A percentile compares a stretch with the other conserved stretches of the same genome.
Conservation (phyloP, 1,284 basidiomycete species). For the Boletus smithii region DNA sequence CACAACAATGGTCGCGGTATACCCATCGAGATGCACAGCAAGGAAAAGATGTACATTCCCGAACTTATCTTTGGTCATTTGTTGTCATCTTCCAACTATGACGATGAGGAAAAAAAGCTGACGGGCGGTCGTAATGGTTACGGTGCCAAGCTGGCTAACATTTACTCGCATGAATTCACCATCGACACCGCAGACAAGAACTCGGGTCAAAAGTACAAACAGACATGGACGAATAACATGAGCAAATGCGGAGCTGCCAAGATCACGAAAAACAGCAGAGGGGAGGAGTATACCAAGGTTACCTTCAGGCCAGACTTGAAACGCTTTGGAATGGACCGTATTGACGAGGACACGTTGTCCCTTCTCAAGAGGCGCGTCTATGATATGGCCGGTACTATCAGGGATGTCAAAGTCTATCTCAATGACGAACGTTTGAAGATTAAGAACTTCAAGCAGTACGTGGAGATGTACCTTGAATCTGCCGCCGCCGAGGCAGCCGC, state of each 20-base stretch:
- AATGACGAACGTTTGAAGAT: constrained; percentile 93
- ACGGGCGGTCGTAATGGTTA: constrained; percentile 99
- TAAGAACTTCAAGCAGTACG: constrained; percentile 97
- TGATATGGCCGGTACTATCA: constrained; percentile 95
- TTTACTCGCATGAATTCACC: constrained; percentile 97
- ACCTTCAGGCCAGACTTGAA: constrained; percentile 92
- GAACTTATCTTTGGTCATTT: constrained; percentile 98
- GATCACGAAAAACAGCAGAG: constrained; percentile 86
- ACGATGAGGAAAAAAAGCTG: constrained; percentile 98
- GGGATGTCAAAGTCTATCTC: constrained; percentile 90
- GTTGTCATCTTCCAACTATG: constrained; percentile 95
- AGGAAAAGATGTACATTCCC: constrained; percentile 94
- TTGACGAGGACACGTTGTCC: constrained; percentile 90
- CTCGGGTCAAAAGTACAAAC: constrained; percentile 88
- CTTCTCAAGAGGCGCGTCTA: constrained; percentile 95
- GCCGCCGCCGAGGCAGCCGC: constrained; percentile 65
- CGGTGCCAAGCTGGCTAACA: constrained; percentile 97
- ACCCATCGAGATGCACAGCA: constrained; percentile 93
- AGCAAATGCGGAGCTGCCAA: constrained; percentile 81
- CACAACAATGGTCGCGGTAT: constrained; percentile 97
- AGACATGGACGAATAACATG: constrained; percentile 96
- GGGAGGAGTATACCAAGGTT: constrained; percentile 92
- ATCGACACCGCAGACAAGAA: constrained; percentile 95
- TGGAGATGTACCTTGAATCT: constrained; percentile 88
- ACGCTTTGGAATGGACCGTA: constrained; percentile 89